Base-by-base conservation (phyloP, 805 yeast species). In the Candida taoyuanica region DNA sequence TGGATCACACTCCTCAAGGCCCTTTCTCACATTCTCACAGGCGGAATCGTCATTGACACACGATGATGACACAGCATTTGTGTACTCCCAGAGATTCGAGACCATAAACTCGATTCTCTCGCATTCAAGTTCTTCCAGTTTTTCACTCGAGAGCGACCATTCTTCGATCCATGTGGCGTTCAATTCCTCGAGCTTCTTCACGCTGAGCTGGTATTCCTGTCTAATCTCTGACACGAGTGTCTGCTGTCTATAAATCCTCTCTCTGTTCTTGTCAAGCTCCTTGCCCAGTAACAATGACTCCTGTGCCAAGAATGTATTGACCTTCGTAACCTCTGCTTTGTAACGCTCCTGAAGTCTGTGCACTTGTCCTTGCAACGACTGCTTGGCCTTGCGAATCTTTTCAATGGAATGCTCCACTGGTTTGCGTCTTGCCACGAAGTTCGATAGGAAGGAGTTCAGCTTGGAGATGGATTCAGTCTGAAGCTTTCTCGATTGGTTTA, bases 21-120 rank as follows among this genome's bases (percentile, higher is more conserved):
- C 59, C 7, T 76, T 56, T 39, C 96, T 71, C 12, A 88, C 73
- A 36, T 67, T 67, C 53, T 87, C 96, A 39, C 83, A 85, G 8
- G 83, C 71, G 44, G 76, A 81, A 54, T 87, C 96, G 51, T 81
- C 84, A 31, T 77, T 74, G 23, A 86, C 89, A 55, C 95, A 87
- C 3, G 79, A 68, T 0, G 85, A 70, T 7, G 94, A 84, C 7
- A 84, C 67, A 28, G 78, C 69, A 59, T 86, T 86, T 33, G 91
- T 78, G 53, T 70, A 85, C 30, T 78, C 83, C 84, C 95, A 87
- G 42, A 87, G 59, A 48, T 79, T 84, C 14, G 81, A 66, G 51
- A 85, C 81, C 40, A 83, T 54, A 44, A 78, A 72, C 50, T 81
- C 81, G 39, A 85, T 73, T 45, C 89, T 71, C 54, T 83, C 87